phyloP scores from a whole-genome alignment of 1,139 yeast genomes.

The Komagataea norvegica region DNA sequence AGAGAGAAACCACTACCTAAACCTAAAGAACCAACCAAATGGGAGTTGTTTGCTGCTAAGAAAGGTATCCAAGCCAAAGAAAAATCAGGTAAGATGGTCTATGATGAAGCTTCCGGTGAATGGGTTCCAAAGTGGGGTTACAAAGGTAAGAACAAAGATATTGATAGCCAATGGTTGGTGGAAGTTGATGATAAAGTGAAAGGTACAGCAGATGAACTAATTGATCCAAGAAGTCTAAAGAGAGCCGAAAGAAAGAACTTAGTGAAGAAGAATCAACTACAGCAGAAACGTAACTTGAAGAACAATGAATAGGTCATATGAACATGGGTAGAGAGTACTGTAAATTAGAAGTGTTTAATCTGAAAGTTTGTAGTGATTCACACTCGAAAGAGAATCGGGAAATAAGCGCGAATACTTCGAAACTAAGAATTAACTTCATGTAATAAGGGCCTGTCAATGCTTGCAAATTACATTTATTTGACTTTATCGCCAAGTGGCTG shows the following conservation, averaged over 20 bases:
- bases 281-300: constrained; percentile 76
- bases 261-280: constrained; percentile 80
- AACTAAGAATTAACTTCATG: too few relatives aligned
- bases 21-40: constrained; percentile 85
- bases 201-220: constrained; percentile 62
- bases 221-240: constrained; percentile 79
- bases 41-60: constrained; percentile 95
- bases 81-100: constrained; percentile 85
- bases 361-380: too few relatives aligned
- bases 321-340: too few relatives aligned
- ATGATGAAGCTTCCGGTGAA: constrained; percentile 82
- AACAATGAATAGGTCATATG: constrained; percentile 21
- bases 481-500: too few relatives aligned
- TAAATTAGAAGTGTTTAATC: too few relatives aligned
- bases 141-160: constrained; percentile 82
- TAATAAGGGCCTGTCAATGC: too few relatives aligned
- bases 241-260: constrained; percentile 83
- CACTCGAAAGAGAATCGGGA: too few relatives aligned
- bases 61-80: constrained; percentile 92
- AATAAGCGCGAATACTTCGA: too few relatives aligned
- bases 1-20: constrained; percentile 95
- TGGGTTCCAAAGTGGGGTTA: constrained; percentile 99
- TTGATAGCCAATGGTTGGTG: constrained; percentile 92
- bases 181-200: constrained; percentile 78
- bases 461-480: too few relatives aligned